Conservation (phyloP, 2,329 filamentous ascomycete species). For the Aschersonia sp. region DNA sequence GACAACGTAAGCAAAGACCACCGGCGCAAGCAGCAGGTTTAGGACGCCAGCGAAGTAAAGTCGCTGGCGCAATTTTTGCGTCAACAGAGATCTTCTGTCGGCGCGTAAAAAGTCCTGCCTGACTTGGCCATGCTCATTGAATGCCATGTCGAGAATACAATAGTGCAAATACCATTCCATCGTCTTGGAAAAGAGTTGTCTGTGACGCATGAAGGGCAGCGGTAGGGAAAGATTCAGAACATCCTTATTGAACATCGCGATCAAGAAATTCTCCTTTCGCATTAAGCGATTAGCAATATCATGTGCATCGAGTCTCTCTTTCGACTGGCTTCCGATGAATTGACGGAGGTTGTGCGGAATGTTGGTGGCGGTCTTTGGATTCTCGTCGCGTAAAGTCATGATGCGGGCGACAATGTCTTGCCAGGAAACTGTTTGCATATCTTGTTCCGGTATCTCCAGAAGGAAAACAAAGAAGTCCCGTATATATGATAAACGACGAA, state of each 20-base stretch:
- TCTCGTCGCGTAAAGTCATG: conserved; percentile 71
- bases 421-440: conserved; percentile 93
- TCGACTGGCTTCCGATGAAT: conserved; percentile 71
- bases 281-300: conserved; percentile 95
- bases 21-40: conserved; percentile 75
- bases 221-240: conserved; percentile 76
- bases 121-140: conserved; percentile 78
- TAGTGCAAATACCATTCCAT: conserved; percentile 87
- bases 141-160: conserved; percentile 85
- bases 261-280: conserved; percentile 93
- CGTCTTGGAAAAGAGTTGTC: conserved; percentile 76
- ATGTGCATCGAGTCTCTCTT: conserved; percentile 87
- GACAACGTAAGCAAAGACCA: conserved; percentile 73
- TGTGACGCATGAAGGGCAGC: conserved; percentile 64
- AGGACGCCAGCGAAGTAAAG: conserved; percentile 74
- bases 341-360: conserved; percentile 34
- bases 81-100: conserved; percentile 63
- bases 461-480: conserved; percentile 77
- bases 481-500: conserved; percentile 59
- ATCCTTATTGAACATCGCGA: conserved; percentile 95
- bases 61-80: conserved; percentile 59
- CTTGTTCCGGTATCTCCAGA: conserved; percentile 64
- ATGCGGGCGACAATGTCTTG: conserved; percentile 76
- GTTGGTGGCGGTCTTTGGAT: conserved; percentile 59
- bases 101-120: conserved; percentile 75